phyloP scores from a whole-genome alignment of 768 basidiomycete species.

The Stropharia rugosoannulata region DNA sequence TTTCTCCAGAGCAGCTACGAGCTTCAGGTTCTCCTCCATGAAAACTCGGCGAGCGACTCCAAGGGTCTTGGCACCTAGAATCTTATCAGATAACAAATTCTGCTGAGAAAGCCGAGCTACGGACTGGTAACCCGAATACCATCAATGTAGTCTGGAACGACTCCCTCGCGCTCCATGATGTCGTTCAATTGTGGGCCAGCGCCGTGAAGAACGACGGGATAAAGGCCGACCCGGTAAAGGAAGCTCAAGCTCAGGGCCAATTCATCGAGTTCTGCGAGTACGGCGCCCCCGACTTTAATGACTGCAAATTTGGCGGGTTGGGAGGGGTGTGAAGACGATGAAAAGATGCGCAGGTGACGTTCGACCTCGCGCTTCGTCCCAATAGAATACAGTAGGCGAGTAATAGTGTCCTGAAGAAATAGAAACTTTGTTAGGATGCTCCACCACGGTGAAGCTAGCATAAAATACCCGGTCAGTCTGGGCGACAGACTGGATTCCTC shows the following conservation, averaged over 20 bases:
- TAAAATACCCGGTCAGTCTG: slow-evolving; percentile 68
- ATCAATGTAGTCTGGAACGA: slow-evolving; percentile 95
- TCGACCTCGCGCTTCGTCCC: slow-evolving; percentile 98
- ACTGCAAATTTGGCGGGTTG: slow-evolving; percentile 96
- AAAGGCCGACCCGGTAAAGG: slow-evolving; percentile 95
- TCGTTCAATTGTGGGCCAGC: slow-evolving; percentile 95
- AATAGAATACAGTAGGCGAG: slow-evolving; percentile 93
- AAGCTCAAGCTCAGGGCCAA: slow-evolving; percentile 95
- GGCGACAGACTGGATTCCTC: slow-evolving; percentile 58
- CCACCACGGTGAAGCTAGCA: background rate
- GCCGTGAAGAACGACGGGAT: slow-evolving; percentile 95
- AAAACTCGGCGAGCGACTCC: slow-evolving; percentile 95
- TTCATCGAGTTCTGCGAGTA: slow-evolving; percentile 89
- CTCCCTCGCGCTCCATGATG: slow-evolving; percentile 89
- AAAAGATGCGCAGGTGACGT: slow-evolving; percentile 97
- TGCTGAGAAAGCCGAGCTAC: slow-evolving; percentile 21
- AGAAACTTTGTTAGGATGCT: background rate
- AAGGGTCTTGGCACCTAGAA: slow-evolving; percentile 87
- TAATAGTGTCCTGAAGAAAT: slow-evolving; percentile 83
- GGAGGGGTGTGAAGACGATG: slow-evolving; percentile 85
- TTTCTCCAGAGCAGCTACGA: slow-evolving; percentile 89
- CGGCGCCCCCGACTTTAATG: slow-evolving; percentile 97
- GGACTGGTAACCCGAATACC: slow-evolving; percentile 94
- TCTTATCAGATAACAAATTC: background rate
- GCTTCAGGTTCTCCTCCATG: slow-evolving; percentile 94